Evolutionary conservation across 208 protist genomes (phyloP), one percentile per base, ranked within the genome.

Genomic region (Wallacemonas collosoma): DNA sequence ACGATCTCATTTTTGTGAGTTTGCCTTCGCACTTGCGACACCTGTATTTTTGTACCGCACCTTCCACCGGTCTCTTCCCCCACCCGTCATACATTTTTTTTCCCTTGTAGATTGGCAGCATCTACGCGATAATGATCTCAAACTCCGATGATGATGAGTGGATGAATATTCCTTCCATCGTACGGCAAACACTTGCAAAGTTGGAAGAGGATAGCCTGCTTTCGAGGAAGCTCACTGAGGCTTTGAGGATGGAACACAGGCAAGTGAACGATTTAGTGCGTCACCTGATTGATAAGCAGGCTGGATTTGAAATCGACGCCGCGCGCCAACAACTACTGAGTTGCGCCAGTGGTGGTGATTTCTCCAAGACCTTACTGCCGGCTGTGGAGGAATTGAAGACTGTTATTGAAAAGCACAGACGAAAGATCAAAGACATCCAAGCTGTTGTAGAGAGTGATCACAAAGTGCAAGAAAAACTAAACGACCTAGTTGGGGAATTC

Each of bases 91-190:
- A 41, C 68, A 65, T 69, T 66, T 76, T 39, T 70, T 72, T 55
- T n/a, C 38, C 50, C 26, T 1, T 45, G 67, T 56, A 68, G 12
- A 79, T 36, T 44, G 35, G 48, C 26, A 51, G 38, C 45, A 26
- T 35, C 45, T n/a, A n/a, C 3, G 38, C 36, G 36, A 62, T 14
- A 8, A 85, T 85, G 80, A 70, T 79, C 60, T 74, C 67, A 38
- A 76, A 73, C 43, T 71, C 71, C 40, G 79, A 88, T 71, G 81
- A 88, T 40, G 87, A 89, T 40, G 87, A 91, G 65, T 95, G 90
- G 90, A 73, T 87, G 1, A 93, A 93, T 62, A 91, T 95, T 58
- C 90, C 90, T 26, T 54, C 76, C 7, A 82, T 95, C 5, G 66
- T 95, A 7, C 85, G 86, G 0, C 63, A 71, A 48, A 75, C 89